Evolutionary conservation across 2,329 filamentous ascomycete genomes (phyloP), one percentile per base, ranked within the genome.

Genomic region (Cercospora janseana): DNA sequence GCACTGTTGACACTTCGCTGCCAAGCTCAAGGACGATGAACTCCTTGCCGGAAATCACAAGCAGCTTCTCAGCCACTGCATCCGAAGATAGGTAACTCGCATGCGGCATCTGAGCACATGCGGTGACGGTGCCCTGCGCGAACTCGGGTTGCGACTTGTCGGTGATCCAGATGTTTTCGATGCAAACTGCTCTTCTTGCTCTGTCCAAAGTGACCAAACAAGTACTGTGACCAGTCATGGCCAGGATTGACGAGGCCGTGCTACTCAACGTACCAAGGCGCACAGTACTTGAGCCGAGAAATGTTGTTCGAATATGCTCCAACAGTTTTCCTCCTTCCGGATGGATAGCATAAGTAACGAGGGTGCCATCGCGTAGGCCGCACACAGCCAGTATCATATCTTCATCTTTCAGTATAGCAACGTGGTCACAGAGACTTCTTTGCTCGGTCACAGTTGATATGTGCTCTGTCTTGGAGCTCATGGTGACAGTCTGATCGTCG

Each of bases 321-420:
- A 60, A 52, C 1, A 18, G 26, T n/a, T 49, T 24, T 3, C 37
- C 35, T 2, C n/a, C 15, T 23, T 46, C 27, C 15, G 47, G 9
- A 10, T 52, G 44, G 10, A 64, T 37, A 2, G 20, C 31, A 23
- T 59, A 48, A 6, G 52, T 49, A 20, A 57, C 37, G 10, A 66
- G 47, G 15, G 55, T 59, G 8, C 65, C 65, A 45, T 66, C 64
- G 12, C 65, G 55, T 9, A 66, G 50, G 9, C 64, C 64, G 32
- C 62, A 65, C 1, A 64, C 46, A 3, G 55, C 53, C 16, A 66
- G 42, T 3, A 55, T 31, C 6, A 32, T 7, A 4, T 26, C 15
- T 4, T 29, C 10, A 8, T 34, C 23, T 5, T 49, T 49, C 4
- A 66, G 51, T 6, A 66, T 41, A 1, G 34, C 51, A n/a, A 64